Percentiles rank a stretch among this genome's conserved stretches.
These are phyloP conservation scores for Blastocladiella britannica DNA, from an alignment of 192 early-diverging fungal genomes.

Conservation along the genomic window DNA sequence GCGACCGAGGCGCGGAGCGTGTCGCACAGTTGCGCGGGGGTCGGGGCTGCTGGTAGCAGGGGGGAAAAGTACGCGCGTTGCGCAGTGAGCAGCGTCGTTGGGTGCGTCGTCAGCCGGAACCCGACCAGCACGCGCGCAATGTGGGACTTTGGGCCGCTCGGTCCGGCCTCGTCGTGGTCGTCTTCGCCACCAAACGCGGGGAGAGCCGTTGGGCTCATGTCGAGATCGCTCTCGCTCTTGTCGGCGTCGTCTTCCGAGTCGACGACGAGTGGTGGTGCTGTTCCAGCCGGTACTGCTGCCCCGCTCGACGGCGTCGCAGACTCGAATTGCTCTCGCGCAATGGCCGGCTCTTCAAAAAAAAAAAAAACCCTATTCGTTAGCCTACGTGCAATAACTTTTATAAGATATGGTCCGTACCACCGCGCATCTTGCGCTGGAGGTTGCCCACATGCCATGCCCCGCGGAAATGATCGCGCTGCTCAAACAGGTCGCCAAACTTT, in stretches of 20 bases:
- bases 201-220: too few relatives aligned
- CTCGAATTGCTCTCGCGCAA: too few relatives aligned
- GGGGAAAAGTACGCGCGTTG: background rate
- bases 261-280: too few relatives aligned
- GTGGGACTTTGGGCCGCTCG: too few relatives aligned
- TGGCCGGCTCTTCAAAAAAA: too few relatives aligned
- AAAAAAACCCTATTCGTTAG: too few relatives aligned
- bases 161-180: too few relatives aligned
- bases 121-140: background rate
- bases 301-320: too few relatives aligned
- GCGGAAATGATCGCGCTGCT: constrained; percentile 24
- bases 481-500: constrained; percentile 9
- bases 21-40: background rate
- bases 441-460: constrained; percentile 37
- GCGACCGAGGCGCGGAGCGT: background rate
- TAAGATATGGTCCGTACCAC: constrained; percentile 19
- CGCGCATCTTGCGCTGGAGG: constrained; percentile 22
- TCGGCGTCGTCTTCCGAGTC: too few relatives aligned
- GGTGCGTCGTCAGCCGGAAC: background rate
- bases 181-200: too few relatives aligned
- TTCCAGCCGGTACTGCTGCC: too few relatives aligned
- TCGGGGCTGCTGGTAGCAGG: background rate
- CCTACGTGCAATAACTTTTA: constrained; percentile 24
- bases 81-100: background rate
- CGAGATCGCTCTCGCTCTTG: too few relatives aligned